Conservation (phyloP, 2,329 filamentous ascomycete species). For the Penicillium sp. region DNA sequence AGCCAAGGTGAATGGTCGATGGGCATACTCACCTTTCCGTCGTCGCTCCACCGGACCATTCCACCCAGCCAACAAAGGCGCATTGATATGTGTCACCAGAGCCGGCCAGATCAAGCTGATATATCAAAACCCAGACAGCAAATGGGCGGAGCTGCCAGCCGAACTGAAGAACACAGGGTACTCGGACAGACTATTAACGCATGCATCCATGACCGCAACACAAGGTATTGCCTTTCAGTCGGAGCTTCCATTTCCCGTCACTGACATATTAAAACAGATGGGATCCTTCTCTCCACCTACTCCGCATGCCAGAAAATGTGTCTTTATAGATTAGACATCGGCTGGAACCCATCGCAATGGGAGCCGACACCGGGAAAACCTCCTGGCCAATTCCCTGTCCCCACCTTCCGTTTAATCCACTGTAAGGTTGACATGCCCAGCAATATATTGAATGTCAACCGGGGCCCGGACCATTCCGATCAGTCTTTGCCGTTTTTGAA, state of each 20-base stretch:
- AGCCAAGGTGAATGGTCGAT: slow-evolving; percentile 60
- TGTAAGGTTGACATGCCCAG: slow-evolving; percentile 38
- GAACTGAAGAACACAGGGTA: slow-evolving; percentile 71
- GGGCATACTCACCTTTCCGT: slow-evolving; percentile 66
- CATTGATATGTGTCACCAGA: slow-evolving; percentile 72
- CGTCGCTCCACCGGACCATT: slow-evolving; percentile 67
- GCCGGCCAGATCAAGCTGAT: slow-evolving; percentile 72
- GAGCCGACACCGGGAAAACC: slow-evolving; percentile 45
- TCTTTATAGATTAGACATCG: slow-evolving; percentile 68
- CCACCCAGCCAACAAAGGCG: slow-evolving; percentile 66
- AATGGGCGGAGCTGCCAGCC: slow-evolving; percentile 68
- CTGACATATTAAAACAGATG: slow-evolving; percentile 19
- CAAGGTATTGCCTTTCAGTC: slow-evolving; percentile 54
- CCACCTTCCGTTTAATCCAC: slow-evolving; percentile 38
- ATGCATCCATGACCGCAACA: slow-evolving; percentile 72
- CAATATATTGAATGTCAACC: slow-evolving; percentile 29
- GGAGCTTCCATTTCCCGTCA: slow-evolving; percentile 8
- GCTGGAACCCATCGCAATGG: slow-evolving; percentile 65
- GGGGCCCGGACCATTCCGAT: slow-evolving; percentile 23
- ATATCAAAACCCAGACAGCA: slow-evolving; percentile 70
- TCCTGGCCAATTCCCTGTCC: slow-evolving; percentile 32
- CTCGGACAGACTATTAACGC: slow-evolving; percentile 73
- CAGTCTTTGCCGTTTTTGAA: slow-evolving; percentile 27
- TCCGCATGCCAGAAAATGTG: slow-evolving; percentile 66
- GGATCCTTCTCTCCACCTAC: slow-evolving; percentile 41